Conservation (phyloP, 768 basidiomycete genomes). For the Tephrocybe sp. region DNA sequence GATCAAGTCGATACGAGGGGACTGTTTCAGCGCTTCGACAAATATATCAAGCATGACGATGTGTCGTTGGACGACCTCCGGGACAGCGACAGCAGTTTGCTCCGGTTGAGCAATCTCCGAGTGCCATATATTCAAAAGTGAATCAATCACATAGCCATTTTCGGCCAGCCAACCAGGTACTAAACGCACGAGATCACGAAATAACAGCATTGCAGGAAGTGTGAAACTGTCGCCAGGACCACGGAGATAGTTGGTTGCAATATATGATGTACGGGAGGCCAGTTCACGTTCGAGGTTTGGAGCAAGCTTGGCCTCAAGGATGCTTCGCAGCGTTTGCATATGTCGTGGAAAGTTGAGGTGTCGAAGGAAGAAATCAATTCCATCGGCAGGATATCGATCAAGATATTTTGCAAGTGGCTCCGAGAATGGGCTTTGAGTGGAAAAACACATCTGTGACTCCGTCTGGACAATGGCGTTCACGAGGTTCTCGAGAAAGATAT, state of each 20-base stretch:
- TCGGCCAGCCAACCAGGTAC: constrained; percentile 71
- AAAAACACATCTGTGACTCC: constrained; percentile 89
- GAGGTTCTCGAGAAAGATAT: constrained; percentile 87
- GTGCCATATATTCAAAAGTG: constrained; percentile 73
- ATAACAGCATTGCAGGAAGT: constrained; percentile 70
- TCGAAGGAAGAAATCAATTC: constrained; percentile 79
- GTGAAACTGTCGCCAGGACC: constrained; percentile 49
- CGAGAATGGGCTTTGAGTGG: constrained; percentile 87
- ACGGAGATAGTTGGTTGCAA: constrained; percentile 52
- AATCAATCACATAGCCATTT: constrained; percentile 64
- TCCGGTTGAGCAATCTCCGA: constrained; percentile 45
- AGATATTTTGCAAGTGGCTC: constrained; percentile 89
- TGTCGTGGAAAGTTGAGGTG: constrained; percentile 77
- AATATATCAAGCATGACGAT: constrained; percentile 75
- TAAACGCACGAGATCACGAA: constrained; percentile 70
- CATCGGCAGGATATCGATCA: constrained; percentile 84
- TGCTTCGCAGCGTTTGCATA: constrained; percentile 79
- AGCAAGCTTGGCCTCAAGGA: constrained; percentile 76
- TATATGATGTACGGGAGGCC: constrained; percentile 50
- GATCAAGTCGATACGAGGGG: constrained; percentile 81
- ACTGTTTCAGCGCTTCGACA: constrained; percentile 61
- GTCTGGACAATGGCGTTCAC: constrained; percentile 87
- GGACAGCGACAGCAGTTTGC: constrained; percentile 37
- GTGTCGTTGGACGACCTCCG: constrained; percentile 57
- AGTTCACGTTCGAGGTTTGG: constrained; percentile 71